A percentile compares a stretch with the other conserved stretches of the same genome.
phyloP scores from a whole-genome alignment of 805 yeast genomes.

The Nakazawaea peltata region DNA sequence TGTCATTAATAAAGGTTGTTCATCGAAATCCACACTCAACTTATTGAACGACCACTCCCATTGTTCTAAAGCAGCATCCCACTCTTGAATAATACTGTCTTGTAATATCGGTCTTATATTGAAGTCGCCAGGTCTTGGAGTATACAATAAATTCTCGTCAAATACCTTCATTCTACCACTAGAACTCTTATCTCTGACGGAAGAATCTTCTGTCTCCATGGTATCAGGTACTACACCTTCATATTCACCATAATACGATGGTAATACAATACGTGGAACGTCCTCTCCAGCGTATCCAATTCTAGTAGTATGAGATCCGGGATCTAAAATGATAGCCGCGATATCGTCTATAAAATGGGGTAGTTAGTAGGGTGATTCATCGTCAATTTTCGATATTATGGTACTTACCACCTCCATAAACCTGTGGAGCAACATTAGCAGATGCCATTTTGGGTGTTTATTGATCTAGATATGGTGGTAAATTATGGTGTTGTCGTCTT shows the following conservation, averaged over 20 bases:
- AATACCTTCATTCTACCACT: conserved; percentile 13
- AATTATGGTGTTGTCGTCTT: neutral
- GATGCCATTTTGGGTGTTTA: conserved; percentile 12
- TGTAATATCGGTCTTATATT: conserved; percentile 51
- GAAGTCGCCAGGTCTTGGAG: conserved; percentile 39
- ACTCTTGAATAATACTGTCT: conserved; percentile 62
- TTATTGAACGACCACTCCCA: conserved; percentile 54
- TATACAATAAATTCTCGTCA: conserved; percentile 22
- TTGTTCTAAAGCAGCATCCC: conserved; percentile 80
- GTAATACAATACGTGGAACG: conserved; percentile 66
- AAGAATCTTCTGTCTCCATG: conserved; percentile 15
- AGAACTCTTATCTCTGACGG: conserved; percentile 3
- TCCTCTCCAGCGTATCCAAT: conserved; percentile 94
- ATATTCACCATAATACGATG: conserved; percentile 53
- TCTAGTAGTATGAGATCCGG: conserved; percentile 78
- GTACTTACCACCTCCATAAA: conserved; percentile 37
- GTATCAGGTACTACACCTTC: conserved; percentile 11
- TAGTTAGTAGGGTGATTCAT: neutral
- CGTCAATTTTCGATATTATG: neutral
- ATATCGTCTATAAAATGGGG: conserved; percentile 53
- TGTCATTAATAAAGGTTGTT: conserved; percentile 73
- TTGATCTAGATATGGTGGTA: no score
- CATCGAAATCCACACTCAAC: conserved; percentile 44
- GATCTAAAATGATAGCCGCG: conserved; percentile 84
- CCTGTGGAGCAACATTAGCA: conserved; percentile 34